These are phyloP conservation scores for Hypoxylon sp. DNA, from an alignment of 2,329 filamentous ascomycete species.

Conservation along the genomic window DNA sequence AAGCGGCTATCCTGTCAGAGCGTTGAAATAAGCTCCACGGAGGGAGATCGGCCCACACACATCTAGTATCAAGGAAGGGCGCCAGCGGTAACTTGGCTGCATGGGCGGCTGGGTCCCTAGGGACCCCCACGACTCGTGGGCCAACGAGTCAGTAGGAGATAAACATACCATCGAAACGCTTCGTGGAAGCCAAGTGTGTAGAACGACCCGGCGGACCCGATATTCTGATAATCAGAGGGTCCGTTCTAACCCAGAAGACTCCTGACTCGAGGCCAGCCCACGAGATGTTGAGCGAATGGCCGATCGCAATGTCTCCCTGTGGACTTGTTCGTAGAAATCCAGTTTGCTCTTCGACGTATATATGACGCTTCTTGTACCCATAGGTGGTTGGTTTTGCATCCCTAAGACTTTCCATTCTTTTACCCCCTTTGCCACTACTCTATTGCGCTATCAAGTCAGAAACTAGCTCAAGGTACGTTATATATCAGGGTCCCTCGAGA, in stretches of 20 bases:
- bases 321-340: conserved; percentile 9
- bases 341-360: conserved; percentile 18
- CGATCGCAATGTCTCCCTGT: conserved; percentile 38
- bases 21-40: conserved; percentile 16
- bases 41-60: conserved; percentile 16
- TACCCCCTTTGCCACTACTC: conserved; percentile 14
- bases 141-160: conserved; percentile 16
- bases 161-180: conserved; percentile 37
- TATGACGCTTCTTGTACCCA: conserved; percentile 17
- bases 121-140: conserved; percentile 6
- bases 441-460: conserved; percentile 16
- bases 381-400: conserved; percentile 5
- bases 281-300: conserved; percentile 26
- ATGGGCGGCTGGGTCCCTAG: conserved; percentile 4
- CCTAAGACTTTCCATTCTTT: conserved; percentile 31
- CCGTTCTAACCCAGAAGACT: conserved; percentile 20
- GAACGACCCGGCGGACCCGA: conserved; percentile 21
- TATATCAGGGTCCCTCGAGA: background rate
- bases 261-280: conserved; percentile 24
- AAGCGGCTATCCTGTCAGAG: conserved; percentile 1
- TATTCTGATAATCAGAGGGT: conserved; percentile 28
- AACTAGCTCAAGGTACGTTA: conserved; percentile 20
- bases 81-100: conserved; percentile 14
- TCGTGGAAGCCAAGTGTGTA: conserved; percentile 41
- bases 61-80: conserved; percentile 16